Conservation (phyloP, 1,284 basidiomycete genomes). For the Melampsora larici-populina region DNA sequence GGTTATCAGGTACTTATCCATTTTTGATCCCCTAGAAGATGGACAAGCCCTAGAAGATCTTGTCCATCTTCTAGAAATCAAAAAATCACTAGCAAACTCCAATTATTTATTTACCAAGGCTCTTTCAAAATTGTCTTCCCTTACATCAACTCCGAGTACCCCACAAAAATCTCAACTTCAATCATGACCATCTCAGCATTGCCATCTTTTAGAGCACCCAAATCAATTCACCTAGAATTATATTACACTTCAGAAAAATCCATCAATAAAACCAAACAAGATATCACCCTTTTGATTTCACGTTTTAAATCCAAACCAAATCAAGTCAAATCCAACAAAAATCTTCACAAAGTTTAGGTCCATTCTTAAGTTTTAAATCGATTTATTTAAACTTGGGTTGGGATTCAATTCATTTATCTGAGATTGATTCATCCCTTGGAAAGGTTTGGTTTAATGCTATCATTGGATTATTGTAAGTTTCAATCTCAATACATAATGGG, state of each 20-base stretch:
- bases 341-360: too few species aligned
- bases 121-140: too few species aligned
- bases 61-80: too few species aligned
- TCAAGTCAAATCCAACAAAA: neutral
- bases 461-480: conserved; percentile 14
- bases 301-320: neutral
- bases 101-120: too few species aligned
- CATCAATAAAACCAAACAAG: neutral
- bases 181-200: conserved; percentile 23
- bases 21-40: too few species aligned
- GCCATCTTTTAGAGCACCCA: conserved; percentile 20
- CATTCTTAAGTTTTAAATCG: conserved; percentile 25
- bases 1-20: too few species aligned
- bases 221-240: conserved; percentile 26
- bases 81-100: too few species aligned
- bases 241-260: conserved; percentile 33
- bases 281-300: neutral
- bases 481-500: too few species aligned
- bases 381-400: conserved; percentile 11
- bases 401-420: conserved; percentile 28
- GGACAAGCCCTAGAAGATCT: too few species aligned
- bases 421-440: conserved; percentile 23
- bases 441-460: conserved; percentile 24
- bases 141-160: too few species aligned
- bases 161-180: too few species aligned